Percentiles rank a stretch among this genome's conserved stretches.
Conservation (phyloP, 306 rosid genomes). For the Citrullus colocynthis region DNA sequence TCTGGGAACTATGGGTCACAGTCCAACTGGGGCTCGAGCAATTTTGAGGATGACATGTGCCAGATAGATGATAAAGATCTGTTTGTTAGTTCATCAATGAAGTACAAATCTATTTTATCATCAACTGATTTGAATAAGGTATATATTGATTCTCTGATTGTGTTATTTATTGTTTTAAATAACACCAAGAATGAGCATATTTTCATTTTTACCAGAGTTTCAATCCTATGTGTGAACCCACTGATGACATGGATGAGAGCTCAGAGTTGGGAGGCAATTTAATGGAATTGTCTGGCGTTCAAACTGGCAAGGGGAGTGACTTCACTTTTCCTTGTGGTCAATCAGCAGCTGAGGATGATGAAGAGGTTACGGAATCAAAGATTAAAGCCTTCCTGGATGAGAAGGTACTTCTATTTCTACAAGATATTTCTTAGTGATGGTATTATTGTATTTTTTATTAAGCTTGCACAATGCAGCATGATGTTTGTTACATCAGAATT, state of each 20-base stretch:
- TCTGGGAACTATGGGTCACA: slow-evolving; percentile 28
- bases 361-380: slow-evolving; percentile 76
- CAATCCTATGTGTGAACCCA: slow-evolving; percentile 71
- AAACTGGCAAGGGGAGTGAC: slow-evolving; percentile 27
- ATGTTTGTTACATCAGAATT: neutral
- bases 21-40: slow-evolving; percentile 37
- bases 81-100: slow-evolving; percentile 34
- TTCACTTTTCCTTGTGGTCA: slow-evolving; percentile 51
- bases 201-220: slow-evolving; percentile 50
- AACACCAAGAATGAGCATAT: neutral
- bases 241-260: slow-evolving; percentile 46
- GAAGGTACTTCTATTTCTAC: slow-evolving; percentile 35
- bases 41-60: slow-evolving; percentile 60
- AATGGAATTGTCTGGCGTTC: slow-evolving; percentile 26
- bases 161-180: slow-evolving; percentile 15
- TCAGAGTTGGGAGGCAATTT: slow-evolving; percentile 32
- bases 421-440: neutral
- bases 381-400: slow-evolving; percentile 79
- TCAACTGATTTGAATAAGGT: slow-evolving; percentile 54
- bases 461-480: neutral
- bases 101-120: slow-evolving; percentile 29
- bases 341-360: slow-evolving; percentile 58
- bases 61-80: slow-evolving; percentile 58
- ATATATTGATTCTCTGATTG: slow-evolving; percentile 1
- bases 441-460: slow-evolving; percentile 1